These are phyloP conservation scores for Paramyrothecium roridum DNA, from an alignment of 2,329 filamentous ascomycete species.

Conservation along the genomic window DNA sequence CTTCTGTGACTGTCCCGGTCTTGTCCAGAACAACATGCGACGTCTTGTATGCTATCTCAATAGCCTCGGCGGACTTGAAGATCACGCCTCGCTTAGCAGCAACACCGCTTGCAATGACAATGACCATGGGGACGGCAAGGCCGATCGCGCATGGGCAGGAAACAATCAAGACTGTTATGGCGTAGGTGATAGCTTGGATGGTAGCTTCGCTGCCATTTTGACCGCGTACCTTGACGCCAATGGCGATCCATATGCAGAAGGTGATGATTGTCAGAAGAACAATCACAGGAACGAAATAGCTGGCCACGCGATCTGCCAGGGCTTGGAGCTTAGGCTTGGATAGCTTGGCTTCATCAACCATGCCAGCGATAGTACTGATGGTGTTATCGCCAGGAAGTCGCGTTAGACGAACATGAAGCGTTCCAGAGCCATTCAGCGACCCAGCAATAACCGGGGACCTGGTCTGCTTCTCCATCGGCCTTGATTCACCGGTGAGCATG, in stretches of 20 bases:
- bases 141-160: constrained; percentile 80
- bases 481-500: constrained; percentile 72
- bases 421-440: constrained; percentile 63
- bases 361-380: constrained; percentile 62
- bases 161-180: constrained; percentile 69
- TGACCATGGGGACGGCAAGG: constrained; percentile 72
- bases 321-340: constrained; percentile 68
- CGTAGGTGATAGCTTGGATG: constrained; percentile 64
- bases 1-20: constrained; percentile 70
- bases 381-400: constrained; percentile 69
- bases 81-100: constrained; percentile 64
- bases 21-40: constrained; percentile 76
- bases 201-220: constrained; percentile 45
- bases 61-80: constrained; percentile 62
- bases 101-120: constrained; percentile 67
- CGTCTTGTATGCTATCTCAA: constrained; percentile 59
- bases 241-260: constrained; percentile 63
- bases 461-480: constrained; percentile 54
- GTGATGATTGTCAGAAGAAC: constrained; percentile 54
- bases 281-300: constrained; percentile 67
- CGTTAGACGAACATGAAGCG: constrained; percentile 54
- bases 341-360: constrained; percentile 69
- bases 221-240: constrained; percentile 42
- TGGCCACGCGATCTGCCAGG: constrained; percentile 64
- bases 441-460: constrained; percentile 62